Evolutionary conservation across 148 eudicot genomes (phyloP), one percentile per base, ranked within the genome.

Genomic region (Silene latifolia): DNA sequence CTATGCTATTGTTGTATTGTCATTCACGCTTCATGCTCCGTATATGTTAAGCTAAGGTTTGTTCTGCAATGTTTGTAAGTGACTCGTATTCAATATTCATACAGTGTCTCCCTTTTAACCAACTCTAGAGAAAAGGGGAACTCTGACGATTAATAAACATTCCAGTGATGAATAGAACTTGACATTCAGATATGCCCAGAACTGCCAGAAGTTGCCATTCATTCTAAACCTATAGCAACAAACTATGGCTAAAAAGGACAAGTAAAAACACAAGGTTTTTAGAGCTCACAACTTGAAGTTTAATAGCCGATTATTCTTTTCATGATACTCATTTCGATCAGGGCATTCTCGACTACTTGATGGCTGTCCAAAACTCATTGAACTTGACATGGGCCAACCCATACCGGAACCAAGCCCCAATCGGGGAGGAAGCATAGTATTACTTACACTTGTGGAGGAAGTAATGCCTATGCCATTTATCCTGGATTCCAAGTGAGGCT

Each of bases 401-500:
- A 12, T 32, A 27, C 42, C 53, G 4, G 53, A 54, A 21, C 57
- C 39, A 18, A 35, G 58, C 65, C 67, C 67, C 61, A 57, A 18
- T 67, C 64, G 18, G 17, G 20, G 54, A 15, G 24, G 58, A 5
- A 59, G 17, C n/a, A 35, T 62, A 15, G 42, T 57, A 3, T 39
- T 8, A 35, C 39, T 35, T 35, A 35, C 39, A 35, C 4, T 21
- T 24, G 14, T 63, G 64, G 51, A 17, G 39, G 46, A 17, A 13
- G 25, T 42, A 24, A 14, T 32, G 25, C 47, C 72, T 63, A 21
- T 35, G 24, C 63, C 82, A 60, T 71, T 73, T 42, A 87, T 76
- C 60, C 81, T 77, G 3, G 77, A 75, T 57, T 77, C 73, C 51
- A 83, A 75, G 72, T 75, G 81, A 3, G 85, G 73, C 47, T 79